phyloP scores from a whole-genome alignment of 345 rosid species.

The Eucalyptus marginata region DNA sequence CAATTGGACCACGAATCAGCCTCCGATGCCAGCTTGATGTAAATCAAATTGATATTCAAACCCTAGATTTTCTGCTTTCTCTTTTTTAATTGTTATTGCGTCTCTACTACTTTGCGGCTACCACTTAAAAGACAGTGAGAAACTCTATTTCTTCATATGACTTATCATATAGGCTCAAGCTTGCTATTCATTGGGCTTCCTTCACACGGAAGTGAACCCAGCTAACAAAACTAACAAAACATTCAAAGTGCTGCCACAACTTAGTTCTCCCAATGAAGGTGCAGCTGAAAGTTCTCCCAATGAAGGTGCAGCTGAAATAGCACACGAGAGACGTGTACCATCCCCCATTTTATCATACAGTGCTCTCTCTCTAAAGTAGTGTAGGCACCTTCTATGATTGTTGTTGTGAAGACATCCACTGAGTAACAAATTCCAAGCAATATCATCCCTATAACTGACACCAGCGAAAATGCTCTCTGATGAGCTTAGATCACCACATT shows the following conservation, averaged over 20 bases:
- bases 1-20: too few relatives aligned
- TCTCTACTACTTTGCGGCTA: too few relatives aligned
- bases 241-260: conserved; percentile 24
- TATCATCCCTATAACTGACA: conserved; percentile 25
- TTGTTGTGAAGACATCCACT: conserved; percentile 31
- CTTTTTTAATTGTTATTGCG: too few relatives aligned
- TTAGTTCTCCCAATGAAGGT: too few relatives aligned
- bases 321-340: conserved; percentile 21
- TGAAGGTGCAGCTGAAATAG: conserved; percentile 35
- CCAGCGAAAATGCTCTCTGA: conserved; percentile 18
- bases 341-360: conserved; percentile 24
- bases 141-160: too few relatives aligned
- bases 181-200: too few relatives aligned
- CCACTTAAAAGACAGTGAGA: too few relatives aligned
- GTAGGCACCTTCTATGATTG: conserved; percentile 21
- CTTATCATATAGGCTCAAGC: too few relatives aligned
- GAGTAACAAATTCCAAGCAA: conserved; percentile 55
- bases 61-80: too few relatives aligned
- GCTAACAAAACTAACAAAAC: background rate
- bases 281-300: conserved; percentile 1
- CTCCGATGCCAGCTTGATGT: too few relatives aligned
- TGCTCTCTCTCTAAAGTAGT: conserved; percentile 25
- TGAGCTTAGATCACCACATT: conserved; percentile 35
- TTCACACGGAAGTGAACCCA: too few relatives aligned
- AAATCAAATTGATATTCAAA: too few relatives aligned